These are phyloP conservation scores for Podospora appendiculata DNA, from an alignment of 495 filamentous ascomycete species.

Conservation along the genomic window DNA sequence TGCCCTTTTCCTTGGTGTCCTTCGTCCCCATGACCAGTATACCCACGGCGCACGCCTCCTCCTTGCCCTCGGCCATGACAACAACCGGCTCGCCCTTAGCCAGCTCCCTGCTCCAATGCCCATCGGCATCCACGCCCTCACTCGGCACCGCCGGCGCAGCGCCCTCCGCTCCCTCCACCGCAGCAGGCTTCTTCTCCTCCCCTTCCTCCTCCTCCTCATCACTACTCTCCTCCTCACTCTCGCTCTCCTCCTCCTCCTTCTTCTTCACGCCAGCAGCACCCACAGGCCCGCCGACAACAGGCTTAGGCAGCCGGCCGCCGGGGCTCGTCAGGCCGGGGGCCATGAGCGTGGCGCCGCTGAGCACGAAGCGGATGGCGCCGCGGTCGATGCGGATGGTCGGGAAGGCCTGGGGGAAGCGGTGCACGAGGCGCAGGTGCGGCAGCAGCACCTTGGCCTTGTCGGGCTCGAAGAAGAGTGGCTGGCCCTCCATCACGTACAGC, in stretches of 20 bases:
- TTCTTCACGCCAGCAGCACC: too few species aligned
- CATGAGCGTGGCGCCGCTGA: slow-evolving; percentile 90
- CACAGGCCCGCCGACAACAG: slow-evolving; percentile 15
- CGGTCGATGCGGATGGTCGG: slow-evolving; percentile 71
- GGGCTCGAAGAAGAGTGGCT: slow-evolving; percentile 85
- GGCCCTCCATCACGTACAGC: slow-evolving; percentile 71
- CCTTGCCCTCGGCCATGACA: slow-evolving; percentile 87
- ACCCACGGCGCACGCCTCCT: slow-evolving; percentile 83
- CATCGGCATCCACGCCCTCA: slow-evolving; percentile 38
- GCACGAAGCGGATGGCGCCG: slow-evolving; percentile 93
- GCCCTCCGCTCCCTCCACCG: slow-evolving; percentile 20
- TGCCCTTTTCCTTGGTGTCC: slow-evolving; percentile 87
- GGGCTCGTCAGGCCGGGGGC: slow-evolving; percentile 79
- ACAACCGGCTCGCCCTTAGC: slow-evolving; percentile 76
- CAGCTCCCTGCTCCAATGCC: slow-evolving; percentile 50
- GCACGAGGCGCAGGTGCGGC: slow-evolving; percentile 73
- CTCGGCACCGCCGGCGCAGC: slow-evolving; percentile 29
- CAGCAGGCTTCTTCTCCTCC: slow-evolving; percentile 2
- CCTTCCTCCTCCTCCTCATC: slow-evolving; percentile 21
- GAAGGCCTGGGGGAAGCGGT: slow-evolving; percentile 62
- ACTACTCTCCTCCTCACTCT: slow-evolving; percentile 6
- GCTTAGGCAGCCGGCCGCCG: slow-evolving; percentile 64
- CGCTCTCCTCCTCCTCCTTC: slow-evolving; percentile 10
- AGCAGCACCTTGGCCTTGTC: slow-evolving; percentile 59
- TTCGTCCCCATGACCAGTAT: slow-evolving; percentile 78